Evolutionary conservation across 768 basidiomycete species (phyloP).

Genomic region (Asterophora parasitica): DNA sequence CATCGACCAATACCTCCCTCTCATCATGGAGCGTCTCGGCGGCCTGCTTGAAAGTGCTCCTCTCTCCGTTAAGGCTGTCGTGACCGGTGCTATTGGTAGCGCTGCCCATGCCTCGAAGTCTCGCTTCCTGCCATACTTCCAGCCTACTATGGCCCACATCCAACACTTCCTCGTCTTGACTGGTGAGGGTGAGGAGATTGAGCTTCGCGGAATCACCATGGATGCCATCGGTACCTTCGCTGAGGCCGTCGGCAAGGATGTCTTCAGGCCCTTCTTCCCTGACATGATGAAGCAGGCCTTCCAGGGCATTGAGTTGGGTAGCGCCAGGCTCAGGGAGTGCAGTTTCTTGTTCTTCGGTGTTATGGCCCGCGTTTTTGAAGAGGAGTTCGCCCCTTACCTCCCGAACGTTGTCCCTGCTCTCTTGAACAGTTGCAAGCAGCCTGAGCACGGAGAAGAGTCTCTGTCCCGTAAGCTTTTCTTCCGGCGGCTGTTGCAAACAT

Average conservation of each 20-base stretch:
- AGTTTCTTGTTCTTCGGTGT: conserved; percentile 98
- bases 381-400: conserved; percentile 88
- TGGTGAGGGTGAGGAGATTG: conserved; percentile 87
- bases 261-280: conserved; percentile 94
- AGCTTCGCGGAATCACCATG: conserved; percentile 95
- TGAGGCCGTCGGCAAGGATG: conserved; percentile 91
- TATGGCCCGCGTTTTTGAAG: conserved; percentile 95
- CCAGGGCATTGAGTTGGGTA: conserved; percentile 81
- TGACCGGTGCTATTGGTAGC: conserved; percentile 96
- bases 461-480: conserved; percentile 33
- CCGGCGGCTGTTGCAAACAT: not conserved
- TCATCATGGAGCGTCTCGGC: conserved; percentile 92
- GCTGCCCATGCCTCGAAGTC: conserved; percentile 94
- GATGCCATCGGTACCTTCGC: conserved; percentile 99
- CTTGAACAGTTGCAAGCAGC: conserved; percentile 75
- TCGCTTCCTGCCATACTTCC: conserved; percentile 91
- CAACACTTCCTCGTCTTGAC: conserved; percentile 83
- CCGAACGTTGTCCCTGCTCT: conserved; percentile 83
- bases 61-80: conserved; percentile 85
- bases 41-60: conserved; percentile 84
- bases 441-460: conserved; percentile 67
- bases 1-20: conserved; percentile 85
- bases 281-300: conserved; percentile 95
- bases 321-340: conserved; percentile 86
- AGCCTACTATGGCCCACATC: conserved; percentile 83